A percentile compares a stretch with the other conserved stretches of the same genome.
These are phyloP conservation scores for Lobosporangium transversale DNA, from an alignment of 192 early-diverging fungal species.

Conservation along the genomic window DNA sequence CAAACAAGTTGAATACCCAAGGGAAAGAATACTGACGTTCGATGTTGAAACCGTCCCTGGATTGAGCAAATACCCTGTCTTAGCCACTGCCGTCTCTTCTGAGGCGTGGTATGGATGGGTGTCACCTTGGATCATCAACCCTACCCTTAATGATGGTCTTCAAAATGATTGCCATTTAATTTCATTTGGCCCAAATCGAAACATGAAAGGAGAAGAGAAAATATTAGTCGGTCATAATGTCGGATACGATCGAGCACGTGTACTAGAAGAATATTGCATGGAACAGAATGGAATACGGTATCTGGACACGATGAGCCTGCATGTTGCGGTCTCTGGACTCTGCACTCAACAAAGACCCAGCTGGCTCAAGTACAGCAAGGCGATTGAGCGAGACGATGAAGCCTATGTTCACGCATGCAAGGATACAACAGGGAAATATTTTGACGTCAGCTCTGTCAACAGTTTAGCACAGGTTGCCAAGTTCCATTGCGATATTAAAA, in stretches of 20 bases:
- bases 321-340: conserved; percentile 88
- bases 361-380: conserved; percentile 80
- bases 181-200: conserved; percentile 32
- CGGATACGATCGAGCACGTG: conserved; percentile 88
- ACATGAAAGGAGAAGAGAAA: conserved; percentile 22
- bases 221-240: conserved; percentile 90
- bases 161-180: conserved; percentile 38
- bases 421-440: conserved; percentile 57
- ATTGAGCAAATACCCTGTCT: conserved; percentile 76
- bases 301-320: conserved; percentile 95
- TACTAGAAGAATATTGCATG: conserved; percentile 85
- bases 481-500: conserved; percentile 74
- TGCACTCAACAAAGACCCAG: conserved; percentile 87
- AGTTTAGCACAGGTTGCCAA: conserved; percentile 80
- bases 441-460: conserved; percentile 77
- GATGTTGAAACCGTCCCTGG: conserved; percentile 85
- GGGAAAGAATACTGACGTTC: conserved; percentile 79
- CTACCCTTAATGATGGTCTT: conserved; percentile 5
- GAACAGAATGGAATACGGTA: conserved; percentile 68
- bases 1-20: conserved; percentile 58
- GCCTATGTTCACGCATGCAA: conserved; percentile 54
- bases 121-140: conserved; percentile 75
- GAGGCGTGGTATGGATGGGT: conserved; percentile 93
- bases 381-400: conserved; percentile 54
- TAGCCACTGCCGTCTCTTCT: conserved; percentile 81